phyloP scores from a whole-genome alignment of 805 yeast species.

The Kregervanrija pseudodelftensis region DNA sequence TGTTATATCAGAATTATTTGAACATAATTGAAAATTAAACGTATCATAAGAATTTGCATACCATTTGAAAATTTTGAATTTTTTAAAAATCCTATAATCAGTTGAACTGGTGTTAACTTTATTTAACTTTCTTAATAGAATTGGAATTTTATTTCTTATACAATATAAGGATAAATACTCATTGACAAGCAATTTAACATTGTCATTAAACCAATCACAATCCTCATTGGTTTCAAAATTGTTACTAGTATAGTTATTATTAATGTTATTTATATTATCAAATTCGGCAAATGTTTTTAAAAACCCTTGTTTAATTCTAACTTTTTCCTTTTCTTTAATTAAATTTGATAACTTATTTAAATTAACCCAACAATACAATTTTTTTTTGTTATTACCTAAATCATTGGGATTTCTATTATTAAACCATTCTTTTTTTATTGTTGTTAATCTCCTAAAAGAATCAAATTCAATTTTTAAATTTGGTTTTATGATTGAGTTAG shows the following conservation, averaged over 20 bases:
- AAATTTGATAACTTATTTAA: slow-evolving; percentile 18
- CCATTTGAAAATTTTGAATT: slow-evolving; percentile 25
- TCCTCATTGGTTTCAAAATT: not conserved
- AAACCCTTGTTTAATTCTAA: slow-evolving; percentile 14
- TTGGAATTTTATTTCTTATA: slow-evolving; percentile 16
- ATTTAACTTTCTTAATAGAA: slow-evolving; percentile 23
- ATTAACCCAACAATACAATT: slow-evolving; percentile 10
- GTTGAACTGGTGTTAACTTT: slow-evolving; percentile 11
- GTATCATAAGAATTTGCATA: slow-evolving; percentile 22
- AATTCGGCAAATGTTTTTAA: slow-evolving; percentile 8
- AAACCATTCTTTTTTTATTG: slow-evolving; percentile 10
- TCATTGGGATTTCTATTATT: slow-evolving; percentile 3
- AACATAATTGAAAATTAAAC: slow-evolving; percentile 13
- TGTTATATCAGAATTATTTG: slow-evolving; percentile 12
- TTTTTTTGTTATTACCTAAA: slow-evolving; percentile 6
- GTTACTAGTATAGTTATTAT: slow-evolving; percentile 3
- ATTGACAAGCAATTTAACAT: slow-evolving; percentile 23
- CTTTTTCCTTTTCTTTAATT: slow-evolving; percentile 17
- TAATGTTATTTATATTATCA: not conserved
- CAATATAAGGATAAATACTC: slow-evolving; percentile 26
- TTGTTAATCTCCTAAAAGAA: slow-evolving; percentile 6
- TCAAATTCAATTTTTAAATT: slow-evolving; percentile 11
- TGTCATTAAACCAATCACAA: slow-evolving; percentile 18
- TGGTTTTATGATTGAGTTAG: slow-evolving; percentile 10
- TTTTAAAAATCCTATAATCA: slow-evolving; percentile 25